Evolutionary conservation across 2,329 filamentous ascomycete species (phyloP).

Genomic region (Exophiala oligosperma): DNA sequence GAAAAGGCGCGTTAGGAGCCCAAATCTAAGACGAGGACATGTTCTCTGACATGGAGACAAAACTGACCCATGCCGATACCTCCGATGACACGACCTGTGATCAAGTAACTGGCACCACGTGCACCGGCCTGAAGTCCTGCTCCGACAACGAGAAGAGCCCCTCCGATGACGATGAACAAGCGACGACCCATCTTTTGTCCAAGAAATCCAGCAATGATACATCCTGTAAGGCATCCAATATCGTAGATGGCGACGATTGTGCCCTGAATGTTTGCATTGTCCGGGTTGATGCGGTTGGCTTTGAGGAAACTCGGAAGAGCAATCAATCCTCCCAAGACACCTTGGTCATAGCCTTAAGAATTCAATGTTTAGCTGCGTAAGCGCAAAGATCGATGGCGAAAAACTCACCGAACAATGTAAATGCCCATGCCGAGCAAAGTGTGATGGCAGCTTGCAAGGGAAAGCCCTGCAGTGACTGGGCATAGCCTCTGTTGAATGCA

Average conservation of each 20-base stretch:
- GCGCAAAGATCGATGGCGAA: too few species aligned
- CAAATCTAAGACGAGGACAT: too few species aligned
- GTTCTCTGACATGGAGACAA: not conserved
- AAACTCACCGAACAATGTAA: slow-evolving; percentile 19
- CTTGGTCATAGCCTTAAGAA: slow-evolving; percentile 21
- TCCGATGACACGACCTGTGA: slow-evolving; percentile 26
- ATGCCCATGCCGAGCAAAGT: slow-evolving; percentile 21
- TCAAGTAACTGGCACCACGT: slow-evolving; percentile 21
- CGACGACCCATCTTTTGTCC: slow-evolving; percentile 41
- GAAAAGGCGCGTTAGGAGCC: not conserved
- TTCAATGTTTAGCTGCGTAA: not conserved
- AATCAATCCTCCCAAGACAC: slow-evolving; percentile 48
- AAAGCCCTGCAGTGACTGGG: slow-evolving; percentile 10
- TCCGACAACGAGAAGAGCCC: slow-evolving; percentile 50
- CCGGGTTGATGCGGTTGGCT: slow-evolving; percentile 13
- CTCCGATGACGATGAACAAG: slow-evolving; percentile 57
- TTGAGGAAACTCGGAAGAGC: slow-evolving; percentile 50
- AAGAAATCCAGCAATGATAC: slow-evolving; percentile 38
- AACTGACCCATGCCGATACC: slow-evolving; percentile 19
- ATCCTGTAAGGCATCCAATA: slow-evolving; percentile 42
- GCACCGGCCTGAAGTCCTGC: slow-evolving; percentile 38
- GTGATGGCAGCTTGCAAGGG: slow-evolving; percentile 19
- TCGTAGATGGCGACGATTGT: slow-evolving; percentile 53
- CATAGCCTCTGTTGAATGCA: slow-evolving; percentile 22
- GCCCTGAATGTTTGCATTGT: slow-evolving; percentile 48